Base-by-base conservation (phyloP, 768 basidiomycete species). In the Lactifluus hygrophoroides region DNA sequence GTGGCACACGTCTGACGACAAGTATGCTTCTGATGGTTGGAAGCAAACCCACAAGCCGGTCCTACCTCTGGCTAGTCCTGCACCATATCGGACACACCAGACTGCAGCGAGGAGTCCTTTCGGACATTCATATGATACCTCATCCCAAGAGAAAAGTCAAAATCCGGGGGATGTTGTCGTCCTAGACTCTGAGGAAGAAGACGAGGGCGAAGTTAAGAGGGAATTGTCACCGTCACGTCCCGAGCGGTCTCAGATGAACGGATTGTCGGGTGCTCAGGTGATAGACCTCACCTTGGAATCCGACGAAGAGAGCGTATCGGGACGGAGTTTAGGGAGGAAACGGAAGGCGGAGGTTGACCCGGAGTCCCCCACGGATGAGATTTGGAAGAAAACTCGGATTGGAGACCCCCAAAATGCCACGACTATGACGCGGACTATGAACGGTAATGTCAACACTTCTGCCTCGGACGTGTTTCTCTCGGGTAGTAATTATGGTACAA, bases 1-100 rank as follows among this genome's bases (percentile, higher is more conserved):
- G 69, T 99, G 96, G 96, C 94, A 96, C 69, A 93, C 93, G 1
- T 74, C 80, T 17, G 93, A 98, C 71, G 80, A 88, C 74, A 91
- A 88, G 71, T 88, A 81, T 66, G 92, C 82, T 1, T 93, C 90
- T 19, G 65, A 74, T 1, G 73, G 70, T 30, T 96, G 94, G 93
- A 81, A 78, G 64, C 77, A 77, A 44, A 64, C 71, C 0, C 82
- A 87, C 69, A 75, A 51, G 28, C 32, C 35, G n/a, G 62, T 64
- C 68, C 61, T 56, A 56, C 74, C 44, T n/a, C 8, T 27, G 11
- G 35, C 30, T 28, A 56, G 59, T 47, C 54, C 54, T 46, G 34
- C 49, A 16, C 43, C 49, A 27, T 7, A 47, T 23, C 37, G n/a
- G 23, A 56, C 51, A 13, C n/a, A 13, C 13, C 43, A 17, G 32